Evolutionary conservation across 192 early-diverging fungal genomes (phyloP), one percentile per base, ranked within the genome.

Genomic region (Backusella tuberculispora): DNA sequence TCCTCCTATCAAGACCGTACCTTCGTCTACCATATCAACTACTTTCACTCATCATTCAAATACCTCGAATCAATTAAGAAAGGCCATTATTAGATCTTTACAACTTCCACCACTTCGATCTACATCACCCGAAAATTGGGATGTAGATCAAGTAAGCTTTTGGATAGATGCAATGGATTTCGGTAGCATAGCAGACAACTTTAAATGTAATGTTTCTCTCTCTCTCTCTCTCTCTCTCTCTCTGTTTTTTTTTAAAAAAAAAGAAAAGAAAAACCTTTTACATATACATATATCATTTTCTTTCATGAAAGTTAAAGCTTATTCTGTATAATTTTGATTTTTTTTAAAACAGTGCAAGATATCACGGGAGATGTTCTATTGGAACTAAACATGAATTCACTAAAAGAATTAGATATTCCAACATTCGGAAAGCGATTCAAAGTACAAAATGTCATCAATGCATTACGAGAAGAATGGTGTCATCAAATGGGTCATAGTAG

Each of bases 341-440:
- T 6, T 9, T 68, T 34, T 34, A 0, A 37, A 63, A 29, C 83
- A 90, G 92, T 88, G 1, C 87, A 91, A 65, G 88, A 88, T 26
- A 89, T 93, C 71, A 88, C 87, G 8, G 92, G 92, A 45, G 88
- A 88, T 47, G 81, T 85, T 37, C 77, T 93, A 14, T 47, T 93
- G 2, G 88, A 88, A 41, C 63, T 92, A n/a, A 89, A 86, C 70
- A 75, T 91, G 21, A 84, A 87, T 38, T 82, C 85, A 14, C 77
- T 93, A 8, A 90, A 91, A 68, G 91, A 93, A 63, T 71, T 93
- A 21, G 83, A 91, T 29, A 83, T 93, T 41, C 83, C 56, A 42
- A 85, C 88, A 4, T 88, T 92, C 65, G 88, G 88, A 47, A 90
- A 90, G 69, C 87, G 92, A 0, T 86, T 91, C 78, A 87, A 90